Percentiles rank a stretch among this genome's conserved stretches.
Conservation (phyloP, 73 alveolate genomes). For the Urostyla sp. region DNA sequence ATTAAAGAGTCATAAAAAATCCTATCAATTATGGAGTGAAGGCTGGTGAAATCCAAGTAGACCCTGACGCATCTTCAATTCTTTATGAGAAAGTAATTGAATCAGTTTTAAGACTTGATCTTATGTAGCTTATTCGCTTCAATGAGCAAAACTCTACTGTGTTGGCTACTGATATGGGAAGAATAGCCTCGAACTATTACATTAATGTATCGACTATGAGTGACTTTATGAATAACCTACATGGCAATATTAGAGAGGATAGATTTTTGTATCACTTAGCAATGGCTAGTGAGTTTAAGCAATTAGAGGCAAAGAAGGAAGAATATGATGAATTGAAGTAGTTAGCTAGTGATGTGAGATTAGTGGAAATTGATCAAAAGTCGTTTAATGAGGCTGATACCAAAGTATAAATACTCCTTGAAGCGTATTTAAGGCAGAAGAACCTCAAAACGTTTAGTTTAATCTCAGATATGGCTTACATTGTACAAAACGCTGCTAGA, state of each 20-base stretch:
- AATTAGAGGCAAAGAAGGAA: conserved; percentile 92
- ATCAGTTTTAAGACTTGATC: conserved; percentile 55
- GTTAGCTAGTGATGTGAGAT: conserved; percentile 67
- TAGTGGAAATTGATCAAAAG: conserved; percentile 65
- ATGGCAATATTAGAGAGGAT: conserved; percentile 79
- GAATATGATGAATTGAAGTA: conserved; percentile 89
- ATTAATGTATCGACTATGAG: conserved; percentile 94
- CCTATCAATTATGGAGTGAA: conserved; percentile 82
- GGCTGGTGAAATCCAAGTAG: conserved; percentile 17
- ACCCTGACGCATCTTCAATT: conserved; percentile 57
- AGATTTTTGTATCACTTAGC: conserved; percentile 83
- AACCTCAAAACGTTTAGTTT: conserved; percentile 85
- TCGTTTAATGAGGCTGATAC: conserved; percentile 83
- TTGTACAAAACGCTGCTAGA: conserved; percentile 96
- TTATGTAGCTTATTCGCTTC: conserved; percentile 58
- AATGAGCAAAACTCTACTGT: conserved; percentile 66
- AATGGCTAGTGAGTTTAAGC: conserved; percentile 90
- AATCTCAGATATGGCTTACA: conserved; percentile 93
- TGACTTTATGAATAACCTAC: conserved; percentile 84
- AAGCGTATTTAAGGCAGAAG: conserved; percentile 82
- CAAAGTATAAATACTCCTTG: conserved; percentile 90
- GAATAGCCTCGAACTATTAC: conserved; percentile 99
- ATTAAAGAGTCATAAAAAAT: conserved; percentile 84
- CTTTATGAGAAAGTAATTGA: conserved; percentile 54
- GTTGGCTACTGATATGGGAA: conserved; percentile 98